Evolutionary conservation across 306 rosid species (phyloP).

Genomic region (Sophora flavescens): DNA sequence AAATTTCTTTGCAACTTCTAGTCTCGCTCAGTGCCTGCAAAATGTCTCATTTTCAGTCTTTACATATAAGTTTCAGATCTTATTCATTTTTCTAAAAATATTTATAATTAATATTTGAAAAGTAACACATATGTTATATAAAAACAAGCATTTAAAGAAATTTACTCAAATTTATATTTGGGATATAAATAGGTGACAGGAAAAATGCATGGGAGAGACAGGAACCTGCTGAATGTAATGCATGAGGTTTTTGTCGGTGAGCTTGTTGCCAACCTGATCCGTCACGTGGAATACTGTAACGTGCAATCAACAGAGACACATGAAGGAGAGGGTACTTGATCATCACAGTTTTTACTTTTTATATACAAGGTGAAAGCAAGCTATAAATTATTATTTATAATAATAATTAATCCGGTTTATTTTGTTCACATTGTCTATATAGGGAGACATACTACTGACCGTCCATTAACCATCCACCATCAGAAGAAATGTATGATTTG

Average conservation of each 20-base stretch:
- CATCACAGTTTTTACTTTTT: too few species aligned
- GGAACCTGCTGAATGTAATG: conserved; percentile 66
- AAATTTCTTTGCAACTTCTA: conserved; percentile 42
- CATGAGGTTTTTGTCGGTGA: conserved; percentile 64
- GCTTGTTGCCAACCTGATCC: conserved; percentile 67
- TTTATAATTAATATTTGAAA: too few species aligned
- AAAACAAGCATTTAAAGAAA: too few species aligned
- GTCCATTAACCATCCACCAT: conserved; percentile 88
- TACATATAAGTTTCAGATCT: background rate
- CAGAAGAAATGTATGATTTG: conserved; percentile 78
- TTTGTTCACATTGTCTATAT: background rate
- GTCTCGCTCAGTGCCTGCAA: conserved; percentile 63
- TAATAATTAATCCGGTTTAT: background rate
- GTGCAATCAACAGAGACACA: conserved; percentile 47
- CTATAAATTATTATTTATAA: background rate
- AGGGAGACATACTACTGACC: conserved; percentile 51
- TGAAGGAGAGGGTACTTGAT: background rate
- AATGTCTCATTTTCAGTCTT: background rate
- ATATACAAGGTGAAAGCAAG: too few species aligned
- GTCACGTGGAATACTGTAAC: conserved; percentile 69
- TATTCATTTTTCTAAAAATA: too few species aligned
- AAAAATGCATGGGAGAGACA: background rate
- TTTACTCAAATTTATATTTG: too few species aligned
- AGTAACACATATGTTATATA: too few species aligned
- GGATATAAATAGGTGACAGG: too few species aligned